These are phyloP conservation scores for Kodamaea anthophila DNA, from an alignment of 1,139 yeast species.

Conservation along the genomic window DNA sequence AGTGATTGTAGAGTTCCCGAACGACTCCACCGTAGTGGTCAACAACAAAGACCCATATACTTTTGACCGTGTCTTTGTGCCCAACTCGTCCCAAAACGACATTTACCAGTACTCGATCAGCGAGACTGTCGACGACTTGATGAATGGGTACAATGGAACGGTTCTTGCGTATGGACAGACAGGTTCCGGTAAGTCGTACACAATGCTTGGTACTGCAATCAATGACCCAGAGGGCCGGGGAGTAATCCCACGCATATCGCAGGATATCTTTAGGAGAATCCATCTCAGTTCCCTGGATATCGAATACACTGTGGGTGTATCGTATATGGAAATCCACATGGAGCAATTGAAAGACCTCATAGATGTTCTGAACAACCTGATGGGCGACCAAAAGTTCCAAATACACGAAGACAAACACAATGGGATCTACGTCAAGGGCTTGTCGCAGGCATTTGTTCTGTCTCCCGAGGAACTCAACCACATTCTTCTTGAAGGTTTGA, in stretches of 20 bases:
- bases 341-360: conserved; percentile 67
- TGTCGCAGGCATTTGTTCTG: conserved; percentile 57
- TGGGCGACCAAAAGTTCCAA: conserved; percentile 30
- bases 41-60: conserved; percentile 41
- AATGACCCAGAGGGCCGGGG: conserved; percentile 42
- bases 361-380: conserved; percentile 17
- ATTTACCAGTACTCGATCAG: conserved; percentile 56
- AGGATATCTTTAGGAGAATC: conserved; percentile 56
- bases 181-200: conserved; percentile 80
- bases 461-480: conserved; percentile 53
- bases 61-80: conserved; percentile 63
- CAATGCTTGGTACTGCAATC: conserved; percentile 70
- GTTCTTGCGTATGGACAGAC: conserved; percentile 87
- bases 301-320: conserved; percentile 64
- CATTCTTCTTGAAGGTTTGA: conserved; percentile 52
- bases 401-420: conserved; percentile 62
- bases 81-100: conserved; percentile 47
- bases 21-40: conserved; percentile 24
- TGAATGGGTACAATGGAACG: conserved; percentile 80
- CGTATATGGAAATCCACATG: conserved; percentile 79
- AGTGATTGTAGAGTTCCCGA: conserved; percentile 20
- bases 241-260: conserved; percentile 68
- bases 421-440: conserved; percentile 68
- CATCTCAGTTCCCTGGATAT: conserved; percentile 44
- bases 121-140: conserved; percentile 59